phyloP scores from a whole-genome alignment of 192 early-diverging fungal genomes.

The Hyaloraphidium curvatum region DNA sequence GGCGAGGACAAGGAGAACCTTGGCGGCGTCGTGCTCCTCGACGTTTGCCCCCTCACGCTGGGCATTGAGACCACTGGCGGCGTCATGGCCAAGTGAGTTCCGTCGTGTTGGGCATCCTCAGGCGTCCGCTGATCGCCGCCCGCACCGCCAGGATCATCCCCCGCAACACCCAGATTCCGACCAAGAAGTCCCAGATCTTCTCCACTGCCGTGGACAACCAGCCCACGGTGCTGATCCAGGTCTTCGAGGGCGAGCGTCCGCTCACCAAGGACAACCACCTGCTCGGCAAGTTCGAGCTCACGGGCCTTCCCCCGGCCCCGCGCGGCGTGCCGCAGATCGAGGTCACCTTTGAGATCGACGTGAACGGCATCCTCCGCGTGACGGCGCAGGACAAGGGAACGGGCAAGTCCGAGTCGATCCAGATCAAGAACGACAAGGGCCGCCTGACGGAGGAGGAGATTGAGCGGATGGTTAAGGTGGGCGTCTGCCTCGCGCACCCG shows the following conservation, averaged over 20 bases:
- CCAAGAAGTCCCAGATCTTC: slow-evolving; percentile 98
- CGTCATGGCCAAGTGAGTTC: not conserved
- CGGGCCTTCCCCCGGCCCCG: slow-evolving; percentile 79
- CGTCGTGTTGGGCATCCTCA: not conserved
- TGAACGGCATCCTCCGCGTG: slow-evolving; percentile 85
- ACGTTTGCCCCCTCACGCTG: slow-evolving; percentile 90
- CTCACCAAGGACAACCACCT: slow-evolving; percentile 98
- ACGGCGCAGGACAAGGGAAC: slow-evolving; percentile 89
- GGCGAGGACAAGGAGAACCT: slow-evolving; percentile 32
- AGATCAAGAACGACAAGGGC: slow-evolving; percentile 94
- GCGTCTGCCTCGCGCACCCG: too few relatives aligned
- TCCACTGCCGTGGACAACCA: slow-evolving; percentile 95
- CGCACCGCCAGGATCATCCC: slow-evolving; percentile 84
- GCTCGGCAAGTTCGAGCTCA: slow-evolving; percentile 91
- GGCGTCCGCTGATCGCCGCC: not conserved
- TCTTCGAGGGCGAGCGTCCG: slow-evolving; percentile 90
- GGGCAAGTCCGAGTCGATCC: slow-evolving; percentile 89
- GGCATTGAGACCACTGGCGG: slow-evolving; percentile 95
- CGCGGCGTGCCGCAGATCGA: slow-evolving; percentile 96
- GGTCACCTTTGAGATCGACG: slow-evolving; percentile 90
- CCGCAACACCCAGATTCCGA: slow-evolving; percentile 83
- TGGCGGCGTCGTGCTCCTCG: slow-evolving; percentile 56
- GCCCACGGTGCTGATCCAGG: slow-evolving; percentile 86
- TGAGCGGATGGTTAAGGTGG: slow-evolving; percentile 84
- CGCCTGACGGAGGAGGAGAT: slow-evolving; percentile 88